Conservation (phyloP, 2,329 filamentous ascomycete genomes). For the Boeremia lycopersici region DNA sequence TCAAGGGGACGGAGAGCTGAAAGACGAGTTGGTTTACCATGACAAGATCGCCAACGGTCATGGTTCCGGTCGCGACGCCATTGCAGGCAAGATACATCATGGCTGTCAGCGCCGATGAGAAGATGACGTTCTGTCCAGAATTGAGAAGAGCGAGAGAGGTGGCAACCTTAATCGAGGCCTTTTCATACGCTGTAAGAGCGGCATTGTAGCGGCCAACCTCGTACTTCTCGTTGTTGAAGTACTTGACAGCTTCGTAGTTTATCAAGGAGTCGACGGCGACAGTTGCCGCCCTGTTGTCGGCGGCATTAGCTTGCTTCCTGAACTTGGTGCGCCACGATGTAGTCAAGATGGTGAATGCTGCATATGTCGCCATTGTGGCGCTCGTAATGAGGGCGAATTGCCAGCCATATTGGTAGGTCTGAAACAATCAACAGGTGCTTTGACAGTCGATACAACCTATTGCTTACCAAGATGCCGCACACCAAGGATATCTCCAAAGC, state of each 20-base stretch:
- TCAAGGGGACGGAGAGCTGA: slow-evolving; percentile 93
- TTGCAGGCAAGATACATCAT: slow-evolving; percentile 99
- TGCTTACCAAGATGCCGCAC: slow-evolving; percentile 78
- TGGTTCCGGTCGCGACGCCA: slow-evolving; percentile 77
- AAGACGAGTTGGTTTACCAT: slow-evolving; percentile 99
- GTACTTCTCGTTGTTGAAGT: slow-evolving; percentile 98
- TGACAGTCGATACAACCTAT: neutral
- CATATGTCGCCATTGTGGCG: slow-evolving; percentile 89
- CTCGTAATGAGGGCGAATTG: slow-evolving; percentile 92
- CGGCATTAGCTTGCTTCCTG: slow-evolving; percentile 90
- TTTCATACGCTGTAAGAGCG: slow-evolving; percentile 84
- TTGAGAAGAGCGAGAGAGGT: slow-evolving; percentile 94
- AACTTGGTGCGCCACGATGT: slow-evolving; percentile 98
- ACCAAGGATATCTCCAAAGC: slow-evolving; percentile 94
- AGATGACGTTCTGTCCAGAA: slow-evolving; percentile 95
- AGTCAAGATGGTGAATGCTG: slow-evolving; percentile 95
- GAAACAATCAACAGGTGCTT: slow-evolving; percentile 12
- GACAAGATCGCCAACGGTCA: slow-evolving; percentile 95
- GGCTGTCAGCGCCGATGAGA: slow-evolving; percentile 86
- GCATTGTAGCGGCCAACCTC: slow-evolving; percentile 90
- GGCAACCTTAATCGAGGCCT: slow-evolving; percentile 93
- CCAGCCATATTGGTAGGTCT: slow-evolving; percentile 91
- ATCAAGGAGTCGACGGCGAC: slow-evolving; percentile 96
- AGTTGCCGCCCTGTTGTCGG: slow-evolving; percentile 93
- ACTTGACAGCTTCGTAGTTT: slow-evolving; percentile 99